Conservation (phyloP, 495 filamentous ascomycete species). For the Neurospora sp. region DNA sequence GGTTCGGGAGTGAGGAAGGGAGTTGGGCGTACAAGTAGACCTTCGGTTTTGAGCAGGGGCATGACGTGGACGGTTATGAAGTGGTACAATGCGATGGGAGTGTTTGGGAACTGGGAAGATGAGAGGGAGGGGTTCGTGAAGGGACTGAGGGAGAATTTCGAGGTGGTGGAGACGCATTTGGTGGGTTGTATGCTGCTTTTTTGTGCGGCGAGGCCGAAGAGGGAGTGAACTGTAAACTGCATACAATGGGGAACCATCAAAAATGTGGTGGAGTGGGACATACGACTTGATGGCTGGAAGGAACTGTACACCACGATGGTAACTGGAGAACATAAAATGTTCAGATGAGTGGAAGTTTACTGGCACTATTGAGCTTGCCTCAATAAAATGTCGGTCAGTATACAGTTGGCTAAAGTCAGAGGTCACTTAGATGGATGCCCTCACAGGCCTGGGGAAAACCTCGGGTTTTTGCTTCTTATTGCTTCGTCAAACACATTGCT, state of each 20-base stretch:
- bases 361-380: neutral
- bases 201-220: neutral
- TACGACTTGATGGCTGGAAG: neutral
- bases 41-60: neutral
- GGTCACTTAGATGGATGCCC: neutral
- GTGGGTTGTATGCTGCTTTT: slow-evolving; percentile 8
- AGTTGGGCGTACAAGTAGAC: neutral
- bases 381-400: neutral
- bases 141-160: slow-evolving; percentile 20
- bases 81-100: slow-evolving; percentile 18
- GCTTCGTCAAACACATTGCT: neutral
- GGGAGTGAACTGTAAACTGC: neutral
- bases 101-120: slow-evolving; percentile 19
- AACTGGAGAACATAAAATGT: neutral
- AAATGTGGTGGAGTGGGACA: neutral
- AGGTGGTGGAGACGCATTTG: slow-evolving; percentile 19
- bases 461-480: neutral
- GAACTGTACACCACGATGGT: neutral
- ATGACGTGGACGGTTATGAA: slow-evolving; percentile 22
- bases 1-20: neutral
- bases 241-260: neutral
- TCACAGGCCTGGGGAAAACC: neutral
- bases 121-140: slow-evolving; percentile 23
- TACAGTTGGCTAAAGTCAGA: neutral
- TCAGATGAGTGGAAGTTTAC: neutral